Percentiles rank a stretch among this genome's conserved stretches.
These are phyloP conservation scores for Aureobasidium sp. DNA, from an alignment of 2,329 filamentous ascomycete genomes.

Conservation along the genomic window DNA sequence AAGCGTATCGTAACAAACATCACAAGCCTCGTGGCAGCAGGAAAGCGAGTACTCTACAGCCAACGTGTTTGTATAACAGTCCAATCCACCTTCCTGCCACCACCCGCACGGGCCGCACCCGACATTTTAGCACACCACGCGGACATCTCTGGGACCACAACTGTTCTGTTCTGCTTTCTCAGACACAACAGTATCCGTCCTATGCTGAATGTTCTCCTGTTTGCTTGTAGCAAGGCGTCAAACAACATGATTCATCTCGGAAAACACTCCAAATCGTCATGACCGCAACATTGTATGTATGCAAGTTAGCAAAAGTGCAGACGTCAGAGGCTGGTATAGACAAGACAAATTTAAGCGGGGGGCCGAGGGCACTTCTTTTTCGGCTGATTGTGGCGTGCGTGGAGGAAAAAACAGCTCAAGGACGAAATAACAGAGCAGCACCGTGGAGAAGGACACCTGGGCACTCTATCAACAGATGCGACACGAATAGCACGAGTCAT, in stretches of 20 bases:
- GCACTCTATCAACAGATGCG: not conserved
- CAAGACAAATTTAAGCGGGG: not conserved
- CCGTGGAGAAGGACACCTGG: not conserved
- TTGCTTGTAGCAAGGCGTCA: too few relatives aligned
- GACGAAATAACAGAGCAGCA: not conserved
- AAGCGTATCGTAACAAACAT: not conserved
- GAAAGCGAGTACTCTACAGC: not conserved
- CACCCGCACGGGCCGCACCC: too few relatives aligned
- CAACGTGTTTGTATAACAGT: not conserved
- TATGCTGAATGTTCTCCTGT: not conserved
- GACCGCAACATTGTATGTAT: too few relatives aligned
- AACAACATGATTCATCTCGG: too few relatives aligned
- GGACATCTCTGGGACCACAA: not conserved
- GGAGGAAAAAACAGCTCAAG: too few relatives aligned
- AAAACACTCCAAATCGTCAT: not conserved
- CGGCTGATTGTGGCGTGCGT: slow-evolving; percentile 3
- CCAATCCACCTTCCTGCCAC: not conserved
- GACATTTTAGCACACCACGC: not conserved
- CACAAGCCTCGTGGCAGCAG: not conserved
- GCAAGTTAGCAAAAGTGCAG: not conserved
- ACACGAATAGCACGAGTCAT: too few relatives aligned
- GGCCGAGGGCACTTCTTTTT: not conserved
- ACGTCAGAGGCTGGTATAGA: slow-evolving; percentile 9
- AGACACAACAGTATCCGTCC: too few relatives aligned
- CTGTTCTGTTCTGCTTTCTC: not conserved